Evolutionary conservation across 1,284 basidiomycete genomes (phyloP), one percentile per base, ranked within the genome.

Genomic region (Leccinum angustisporum): DNA sequence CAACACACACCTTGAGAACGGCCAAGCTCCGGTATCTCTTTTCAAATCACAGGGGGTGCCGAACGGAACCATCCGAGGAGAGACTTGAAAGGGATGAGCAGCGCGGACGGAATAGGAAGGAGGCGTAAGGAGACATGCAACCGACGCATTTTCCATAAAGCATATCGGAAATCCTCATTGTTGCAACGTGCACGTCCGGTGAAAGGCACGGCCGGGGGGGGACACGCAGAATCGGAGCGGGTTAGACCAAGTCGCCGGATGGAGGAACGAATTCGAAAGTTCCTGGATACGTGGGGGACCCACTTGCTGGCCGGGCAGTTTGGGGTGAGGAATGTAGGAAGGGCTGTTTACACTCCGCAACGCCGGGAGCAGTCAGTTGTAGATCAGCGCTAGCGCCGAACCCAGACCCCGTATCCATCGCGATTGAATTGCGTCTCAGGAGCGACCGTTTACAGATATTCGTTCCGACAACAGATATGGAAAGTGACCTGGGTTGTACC

Each of bases 91-190:
- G 40, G 52, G 38, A 56, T 56, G 36, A 18, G 18, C 57, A 56
- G 55, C 38, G 61, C 60, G 62, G 57, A 16, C 9, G 11, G 43
- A 27, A 64, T 34, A 43, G 34, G 57, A 48, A 18, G n/a, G 8
- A 16, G 5, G 43, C 27, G 25, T n/a, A 48, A 52, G 33, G 66
- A 55, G 54, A n/a, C 27, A 3, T 34, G 33, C 14, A 25, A 43
- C 25, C 13, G 31, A 30, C 1, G n/a, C 14, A 2, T 51, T 59
- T 18, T 40, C 43, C 43, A 46, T 46, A 46, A 18, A 46, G n/a
- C 43, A 46, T 18, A 18, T 46, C 43, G 38, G 38, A n/a, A n/a
- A 59, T 61, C 67, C 67, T 68, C 67, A 50, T 61, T 64, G 69
- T 51, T 57, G 10, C 61, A 57, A 60, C 70, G 36, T 68, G 66